Evolutionary conservation across 2,329 filamentous ascomycete species (phyloP).

Genomic region (Trichoderma lentiforme): DNA sequence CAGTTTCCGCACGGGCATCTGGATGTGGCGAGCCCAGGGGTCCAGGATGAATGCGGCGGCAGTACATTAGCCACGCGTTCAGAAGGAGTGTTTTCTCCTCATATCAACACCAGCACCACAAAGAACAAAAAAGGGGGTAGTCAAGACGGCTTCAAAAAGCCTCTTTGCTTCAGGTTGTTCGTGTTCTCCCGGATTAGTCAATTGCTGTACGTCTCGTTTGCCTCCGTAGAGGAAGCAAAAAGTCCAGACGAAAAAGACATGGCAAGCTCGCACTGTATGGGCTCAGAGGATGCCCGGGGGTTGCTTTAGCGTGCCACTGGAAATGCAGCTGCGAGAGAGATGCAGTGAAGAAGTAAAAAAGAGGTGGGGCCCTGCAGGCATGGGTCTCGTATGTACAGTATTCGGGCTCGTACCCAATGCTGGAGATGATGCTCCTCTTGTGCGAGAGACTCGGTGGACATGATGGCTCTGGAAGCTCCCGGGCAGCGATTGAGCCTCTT

Average conservation of each 20-base stretch:
- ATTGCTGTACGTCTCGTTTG: background rate
- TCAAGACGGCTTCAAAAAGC: background rate
- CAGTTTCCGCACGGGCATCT: background rate
- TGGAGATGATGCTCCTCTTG: background rate
- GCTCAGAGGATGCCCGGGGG: background rate
- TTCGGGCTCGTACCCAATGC: background rate
- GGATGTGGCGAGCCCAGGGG: background rate
- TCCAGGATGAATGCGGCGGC: background rate
- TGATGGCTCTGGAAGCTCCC: background rate
- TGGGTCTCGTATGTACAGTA: background rate
- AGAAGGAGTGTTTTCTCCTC: background rate
- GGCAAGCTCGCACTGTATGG: conserved; percentile 1
- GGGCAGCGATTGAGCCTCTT: background rate
- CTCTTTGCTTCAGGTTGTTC: background rate
- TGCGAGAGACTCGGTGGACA: background rate
- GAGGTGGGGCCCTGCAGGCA: background rate
- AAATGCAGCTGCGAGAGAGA: conserved; percentile 11
- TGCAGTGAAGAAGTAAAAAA: conserved; percentile 1
- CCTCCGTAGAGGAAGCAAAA: background rate
- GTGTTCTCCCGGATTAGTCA: background rate
- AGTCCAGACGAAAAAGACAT: background rate
- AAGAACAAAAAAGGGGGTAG: background rate
- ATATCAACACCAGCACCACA: background rate
- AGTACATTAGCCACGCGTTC: background rate
- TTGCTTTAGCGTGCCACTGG: conserved; percentile 20